These are phyloP conservation scores for Ramalina intermedia DNA, from an alignment of 495 filamentous ascomycete genomes.

Conservation along the genomic window DNA sequence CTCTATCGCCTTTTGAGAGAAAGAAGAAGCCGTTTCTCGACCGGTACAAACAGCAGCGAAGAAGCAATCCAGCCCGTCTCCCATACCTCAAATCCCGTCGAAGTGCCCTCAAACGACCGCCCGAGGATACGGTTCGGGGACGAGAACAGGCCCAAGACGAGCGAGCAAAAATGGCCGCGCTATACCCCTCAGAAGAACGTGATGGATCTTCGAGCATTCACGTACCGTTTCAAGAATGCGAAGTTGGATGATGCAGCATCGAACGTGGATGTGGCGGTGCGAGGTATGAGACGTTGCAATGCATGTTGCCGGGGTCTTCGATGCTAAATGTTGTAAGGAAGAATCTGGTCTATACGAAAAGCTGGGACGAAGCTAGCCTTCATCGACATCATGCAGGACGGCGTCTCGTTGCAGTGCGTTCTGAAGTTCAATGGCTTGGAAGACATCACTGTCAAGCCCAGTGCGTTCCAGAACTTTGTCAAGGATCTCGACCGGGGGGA, in stretches of 20 bases:
- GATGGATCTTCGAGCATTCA: slow-evolving; percentile 13
- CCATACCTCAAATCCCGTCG: not conserved
- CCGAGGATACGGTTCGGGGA: slow-evolving; percentile 1
- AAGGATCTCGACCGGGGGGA: slow-evolving; percentile 55
- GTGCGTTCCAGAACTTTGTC: slow-evolving; percentile 44
- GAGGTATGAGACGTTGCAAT: slow-evolving; percentile 14
- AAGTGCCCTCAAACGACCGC: not conserved
- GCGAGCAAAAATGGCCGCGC: slow-evolving; percentile 18
- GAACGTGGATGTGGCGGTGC: slow-evolving; percentile 29
- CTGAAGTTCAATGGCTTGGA: slow-evolving; percentile 47
- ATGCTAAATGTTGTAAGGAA: slow-evolving; percentile 34
- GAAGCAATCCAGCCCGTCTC: not conserved
- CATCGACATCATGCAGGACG: slow-evolving; percentile 61
- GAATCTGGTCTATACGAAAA: slow-evolving; percentile 43
- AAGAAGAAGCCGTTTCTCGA: not conserved
- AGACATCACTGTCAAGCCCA: slow-evolving; percentile 18
- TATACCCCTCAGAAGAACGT: slow-evolving; percentile 3
- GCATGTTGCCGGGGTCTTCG: not conserved
- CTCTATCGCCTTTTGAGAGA: slow-evolving; percentile 26
- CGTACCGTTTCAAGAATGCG: slow-evolving; percentile 16
- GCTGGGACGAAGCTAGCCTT: slow-evolving; percentile 66
- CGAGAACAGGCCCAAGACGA: not conserved
- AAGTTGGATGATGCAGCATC: slow-evolving; percentile 4
- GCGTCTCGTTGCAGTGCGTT: slow-evolving; percentile 55
- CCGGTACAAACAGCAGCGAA: not conserved